A percentile compares a stretch with the other conserved stretches of the same genome.
phyloP scores from a whole-genome alignment of 2,329 filamentous ascomycete genomes.

The Ceratocystis eucalypticola region DNA sequence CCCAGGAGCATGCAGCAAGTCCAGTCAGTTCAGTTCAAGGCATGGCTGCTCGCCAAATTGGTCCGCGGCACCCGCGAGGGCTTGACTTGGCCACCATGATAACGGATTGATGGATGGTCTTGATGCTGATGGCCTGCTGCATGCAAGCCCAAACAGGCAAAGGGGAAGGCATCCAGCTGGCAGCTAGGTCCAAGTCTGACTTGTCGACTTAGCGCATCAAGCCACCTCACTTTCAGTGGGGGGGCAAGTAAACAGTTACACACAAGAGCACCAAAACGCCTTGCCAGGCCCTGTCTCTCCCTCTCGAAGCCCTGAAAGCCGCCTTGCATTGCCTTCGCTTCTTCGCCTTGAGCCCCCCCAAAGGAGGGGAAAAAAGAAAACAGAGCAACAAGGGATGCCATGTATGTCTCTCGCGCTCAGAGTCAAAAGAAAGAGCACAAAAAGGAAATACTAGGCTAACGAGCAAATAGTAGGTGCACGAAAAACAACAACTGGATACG shows the following conservation, averaged over 20 bases:
- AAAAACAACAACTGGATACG: neutral
- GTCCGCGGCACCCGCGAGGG: neutral
- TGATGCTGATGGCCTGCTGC: neutral
- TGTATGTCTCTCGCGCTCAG: neutral
- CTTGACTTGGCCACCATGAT: neutral
- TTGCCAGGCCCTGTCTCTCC: neutral
- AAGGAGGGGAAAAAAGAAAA: neutral
- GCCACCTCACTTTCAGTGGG: no score
- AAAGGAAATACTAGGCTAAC: neutral
- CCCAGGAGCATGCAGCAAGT: no score
- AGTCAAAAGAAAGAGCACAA: neutral
- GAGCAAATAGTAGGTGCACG: neutral
- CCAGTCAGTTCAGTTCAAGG: neutral
- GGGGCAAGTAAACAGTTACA: no score
- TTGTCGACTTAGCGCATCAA: no score
- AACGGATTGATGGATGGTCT: no score
- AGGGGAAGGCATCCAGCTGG: neutral
- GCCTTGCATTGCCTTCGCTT: neutral
- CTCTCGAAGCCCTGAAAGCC: neutral
- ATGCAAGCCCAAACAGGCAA: neutral
- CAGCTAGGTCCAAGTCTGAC: neutral
- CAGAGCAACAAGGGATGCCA: neutral
- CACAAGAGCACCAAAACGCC: neutral
- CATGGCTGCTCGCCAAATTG: neutral
- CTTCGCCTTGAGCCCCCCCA: neutral